A percentile compares a stretch with the other conserved stretches of the same genome.
Conservation (phyloP, 495 filamentous ascomycete species). For the Astrothelium macrocarpum region DNA sequence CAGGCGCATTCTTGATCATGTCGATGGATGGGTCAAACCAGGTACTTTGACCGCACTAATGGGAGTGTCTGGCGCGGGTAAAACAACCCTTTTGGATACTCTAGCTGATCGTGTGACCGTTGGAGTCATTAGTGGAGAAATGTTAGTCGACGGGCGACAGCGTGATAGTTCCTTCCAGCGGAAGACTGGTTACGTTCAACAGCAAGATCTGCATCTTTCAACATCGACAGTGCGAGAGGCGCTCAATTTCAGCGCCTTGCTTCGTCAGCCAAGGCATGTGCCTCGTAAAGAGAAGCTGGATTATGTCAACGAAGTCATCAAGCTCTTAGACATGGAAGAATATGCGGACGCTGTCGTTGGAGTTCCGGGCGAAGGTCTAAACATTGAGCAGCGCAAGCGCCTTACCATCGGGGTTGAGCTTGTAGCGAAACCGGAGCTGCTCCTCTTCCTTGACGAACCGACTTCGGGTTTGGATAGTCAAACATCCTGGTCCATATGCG, state of each 20-base stretch:
- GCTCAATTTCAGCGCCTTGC: constrained; percentile 69
- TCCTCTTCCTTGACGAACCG: constrained; percentile 72
- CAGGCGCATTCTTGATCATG: constrained; percentile 69
- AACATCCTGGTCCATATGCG: constrained; percentile 54
- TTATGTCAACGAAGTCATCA: constrained; percentile 87
- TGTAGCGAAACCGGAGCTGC: constrained; percentile 53
- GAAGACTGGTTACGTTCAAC: constrained; percentile 91
- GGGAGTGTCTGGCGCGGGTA: constrained; percentile 64
- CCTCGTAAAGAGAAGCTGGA: constrained; percentile 65
- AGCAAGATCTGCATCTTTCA: constrained; percentile 84
- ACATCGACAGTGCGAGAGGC: constrained; percentile 83
- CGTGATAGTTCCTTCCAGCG: constrained; percentile 78
- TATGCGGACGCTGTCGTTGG: constrained; percentile 84
- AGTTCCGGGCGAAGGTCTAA: constrained; percentile 78
- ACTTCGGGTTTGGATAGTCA: constrained; percentile 58
- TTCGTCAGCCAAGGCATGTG: constrained; percentile 68
- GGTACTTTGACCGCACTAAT: constrained; percentile 85
- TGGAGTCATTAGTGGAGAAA: constrained; percentile 77
- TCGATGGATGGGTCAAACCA: constrained; percentile 87
- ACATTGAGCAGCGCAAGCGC: constrained; percentile 64
- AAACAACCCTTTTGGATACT: constrained; percentile 63
- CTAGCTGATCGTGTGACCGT: constrained; percentile 74
- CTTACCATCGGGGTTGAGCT: constrained; percentile 63
- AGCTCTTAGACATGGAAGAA: constrained; percentile 77
- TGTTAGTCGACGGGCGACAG: constrained; percentile 69